Evolutionary conservation across 2,329 filamentous ascomycete species (phyloP), one percentile per base, ranked within the genome.

Genomic region (Lasiodiplodia gonubiensis): DNA sequence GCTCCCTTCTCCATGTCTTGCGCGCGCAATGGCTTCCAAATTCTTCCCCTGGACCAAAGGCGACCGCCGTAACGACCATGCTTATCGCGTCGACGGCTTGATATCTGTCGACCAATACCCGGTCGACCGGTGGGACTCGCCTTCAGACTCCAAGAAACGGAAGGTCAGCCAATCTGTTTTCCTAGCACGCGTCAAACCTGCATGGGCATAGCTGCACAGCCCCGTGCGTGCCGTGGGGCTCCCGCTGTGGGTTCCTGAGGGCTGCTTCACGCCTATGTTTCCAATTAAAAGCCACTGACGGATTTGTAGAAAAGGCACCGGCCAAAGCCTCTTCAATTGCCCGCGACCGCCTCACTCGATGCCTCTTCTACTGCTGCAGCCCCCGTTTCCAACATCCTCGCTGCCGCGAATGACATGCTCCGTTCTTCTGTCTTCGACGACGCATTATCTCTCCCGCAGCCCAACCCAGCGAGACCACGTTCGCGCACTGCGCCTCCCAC

Each of bases 1-100:
- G 35, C n/a, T 18, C 37, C 33, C 51, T 35, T 57, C 37, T 35
- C 51, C 25, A 64, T 46, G 37, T 39, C 49, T 49, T 37, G 27
- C 27, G n/a, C 51, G 68, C 67, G 67, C 70, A 42, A 81, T 81
- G 78, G 75, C 73, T 11, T 75, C 79, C 27, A 80, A 79, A 63
- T 78, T 82, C 69, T 80, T 81, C 60, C 80, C 79, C 55, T 82
- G 81, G 80, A 80, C 79, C 16, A 82, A 80, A 66, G 74, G 74
- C 72, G 80, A 71, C 72, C 77, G 72, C 71, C 76, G 68, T 60
- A 71, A 71, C 70, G 74, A 71, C 21, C 30, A 33, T 33, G 30
- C 30, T 33, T 75, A 79, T 69, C 76, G 74, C 11, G 77, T 76
- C 2, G 75, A 77, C n/a, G 79, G 78, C 10, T 71, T 81, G 39